Evolutionary conservation across 495 filamentous ascomycete species (phyloP), one percentile per base, ranked within the genome.

Genomic region (Terfezia claveryi): DNA sequence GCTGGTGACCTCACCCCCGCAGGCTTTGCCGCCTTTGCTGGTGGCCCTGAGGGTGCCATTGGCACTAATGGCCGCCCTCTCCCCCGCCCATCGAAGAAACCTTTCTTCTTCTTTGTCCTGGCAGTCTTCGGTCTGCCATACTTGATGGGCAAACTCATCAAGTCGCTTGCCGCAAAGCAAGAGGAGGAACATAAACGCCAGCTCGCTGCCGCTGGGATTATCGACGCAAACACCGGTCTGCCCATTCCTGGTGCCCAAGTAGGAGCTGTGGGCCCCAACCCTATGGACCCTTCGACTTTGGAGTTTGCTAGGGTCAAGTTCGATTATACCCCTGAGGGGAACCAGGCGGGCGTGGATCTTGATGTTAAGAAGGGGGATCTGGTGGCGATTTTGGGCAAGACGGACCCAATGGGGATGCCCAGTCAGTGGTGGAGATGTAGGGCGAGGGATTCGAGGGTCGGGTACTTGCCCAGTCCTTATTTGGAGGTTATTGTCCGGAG

Each of bases 381-480:
- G 20, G 88, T 99, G 17, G 91, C 91, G 38, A 87, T 99, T 7
- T 73, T 99, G 52, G 81, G 81, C 69, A 95, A 95, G 72, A 80
- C 77, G 10, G 91, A 99, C 65, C 89, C 91, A 1, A 76, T 87
- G 68, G 92, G 92, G 51, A 85, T 94, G 61, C 80, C 86, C 11
- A 83, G 79, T 53, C 87, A 96, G 65, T 99, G 91, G 91, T 99
- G 91, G 91, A 79, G 82, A 56, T 99, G 91, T 69, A 74, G 91
- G 55, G 83, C 88, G n/a, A 73, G 92, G 51, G 87, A 96, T 65
- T 87, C 86, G 16, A 72, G 85, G 17, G 80, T 94, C 51, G 91
- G 91, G 2, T 99, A 94, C 64, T 73, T 99, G 10, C 91, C 91
- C 7, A 75, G 80, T 4, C 82, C 83, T 0, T 99, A 94, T 69